Base-by-base conservation (phyloP, 2,329 filamentous ascomycete species). In the Aspergillus luchuensis region DNA sequence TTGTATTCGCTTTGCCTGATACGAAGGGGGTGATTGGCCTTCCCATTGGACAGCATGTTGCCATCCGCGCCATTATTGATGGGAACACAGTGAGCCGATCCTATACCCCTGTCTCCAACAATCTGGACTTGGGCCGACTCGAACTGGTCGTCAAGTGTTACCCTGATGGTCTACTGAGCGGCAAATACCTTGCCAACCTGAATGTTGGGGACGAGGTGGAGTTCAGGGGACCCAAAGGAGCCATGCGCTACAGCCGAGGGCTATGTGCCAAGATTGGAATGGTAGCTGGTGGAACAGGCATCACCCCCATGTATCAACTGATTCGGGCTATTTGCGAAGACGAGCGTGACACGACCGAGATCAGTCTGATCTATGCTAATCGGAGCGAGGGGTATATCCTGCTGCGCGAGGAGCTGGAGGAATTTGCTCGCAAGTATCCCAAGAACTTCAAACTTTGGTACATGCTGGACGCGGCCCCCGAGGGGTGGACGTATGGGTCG, bases 251-350 rank as follows among this genome's bases (percentile, higher is more conserved):
- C 52, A 61, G 25, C 15, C 58, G 58, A 2, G 68, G 67, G 6
- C 62, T 76, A 6, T 72, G 72, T 28, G 63, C 64, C 17, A 66
- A 68, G 11, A 71, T 78, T 33, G 75, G 74, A 0, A 77, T 78
- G 75, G 71, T 78, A 19, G 76, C 75, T 6, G 76, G 76, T 19
- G 76, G 76, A 7, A 77, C 75, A n/a, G 74, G 74, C 0, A 76
- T 73, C 41, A 77, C 84, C 1, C 84, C 85, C 2, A 84, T 86
- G 82, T 85, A 80, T 69, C 85, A 89, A 68, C 73, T 89, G 5
- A 87, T 89, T 66, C 82, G 85, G 5, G 85, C 85, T 47, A 86
- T 89, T 59, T 87, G 85, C 67, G 86, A 88, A 67, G 83, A 88
- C 58, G 76, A 81, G 15, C 75, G 72, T 3, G 87, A 89, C 63